Percentiles rank a stretch among this genome's conserved stretches.
phyloP scores from a whole-genome alignment of 2,329 filamentous ascomycete genomes.

The Nemania sp. region DNA sequence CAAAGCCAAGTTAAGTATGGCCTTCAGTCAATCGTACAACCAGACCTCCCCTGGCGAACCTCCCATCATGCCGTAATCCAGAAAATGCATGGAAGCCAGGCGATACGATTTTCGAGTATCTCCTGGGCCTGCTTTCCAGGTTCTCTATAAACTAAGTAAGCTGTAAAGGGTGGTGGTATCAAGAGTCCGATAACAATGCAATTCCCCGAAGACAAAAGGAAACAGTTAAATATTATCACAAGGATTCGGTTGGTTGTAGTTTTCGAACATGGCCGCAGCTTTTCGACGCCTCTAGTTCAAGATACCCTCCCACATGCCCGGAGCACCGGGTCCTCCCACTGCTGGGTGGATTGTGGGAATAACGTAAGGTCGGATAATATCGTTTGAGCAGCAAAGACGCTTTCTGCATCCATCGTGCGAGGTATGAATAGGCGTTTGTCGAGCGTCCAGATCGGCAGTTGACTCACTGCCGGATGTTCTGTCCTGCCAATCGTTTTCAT shows the following conservation, averaged over 20 bases:
- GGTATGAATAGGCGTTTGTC: conserved; percentile 39
- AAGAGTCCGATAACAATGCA: conserved; percentile 35
- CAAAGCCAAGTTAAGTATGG: conserved; percentile 30
- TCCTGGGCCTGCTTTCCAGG: conserved; percentile 40
- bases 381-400: conserved; percentile 68
- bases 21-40: conserved; percentile 40
- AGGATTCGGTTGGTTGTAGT: conserved; percentile 26
- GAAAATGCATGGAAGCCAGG: conserved; percentile 48
- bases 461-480: conserved; percentile 47
- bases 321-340: conserved; percentile 56
- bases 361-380: conserved; percentile 50
- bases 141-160: conserved; percentile 43
- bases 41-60: conserved; percentile 32
- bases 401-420: conserved; percentile 58
- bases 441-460: conserved; percentile 24
- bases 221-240: conserved; percentile 41
- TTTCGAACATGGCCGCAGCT: conserved; percentile 12
- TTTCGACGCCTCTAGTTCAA: conserved; percentile 51
- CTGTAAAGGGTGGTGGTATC: conserved; percentile 39
- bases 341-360: conserved; percentile 54
- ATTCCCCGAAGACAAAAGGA: conserved; percentile 39
- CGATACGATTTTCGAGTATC: conserved; percentile 48
- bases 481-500: conserved; percentile 44
- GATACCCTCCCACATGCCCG: conserved; percentile 71
- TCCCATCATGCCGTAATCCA: conserved; percentile 44